Percentiles rank a stretch among this genome's conserved stretches.
Evolutionary conservation across 805 yeast genomes (phyloP).

Genomic region (Clavispora asparagi): DNA sequence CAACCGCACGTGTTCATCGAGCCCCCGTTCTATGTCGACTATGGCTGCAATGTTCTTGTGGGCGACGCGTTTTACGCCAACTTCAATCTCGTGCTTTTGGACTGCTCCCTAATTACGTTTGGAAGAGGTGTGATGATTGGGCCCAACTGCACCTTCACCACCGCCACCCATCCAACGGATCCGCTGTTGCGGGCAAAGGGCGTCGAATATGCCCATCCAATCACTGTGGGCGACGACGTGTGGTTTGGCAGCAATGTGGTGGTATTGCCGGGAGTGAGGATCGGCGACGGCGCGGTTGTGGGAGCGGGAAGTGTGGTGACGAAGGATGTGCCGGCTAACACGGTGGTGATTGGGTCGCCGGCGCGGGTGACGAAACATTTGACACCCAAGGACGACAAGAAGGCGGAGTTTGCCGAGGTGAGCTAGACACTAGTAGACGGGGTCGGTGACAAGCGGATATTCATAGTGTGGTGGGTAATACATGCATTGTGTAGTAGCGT

Average conservation of each 20-base stretch:
- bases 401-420: constrained; percentile 1
- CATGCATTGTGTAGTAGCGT: too few species aligned
- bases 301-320: constrained; percentile 69
- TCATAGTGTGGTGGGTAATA: too few species aligned
- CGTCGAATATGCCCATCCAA: constrained; percentile 52
- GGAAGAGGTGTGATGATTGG: constrained; percentile 60
- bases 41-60: constrained; percentile 54
- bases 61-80: constrained; percentile 61
- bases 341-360: constrained; percentile 63
- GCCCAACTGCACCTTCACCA: constrained; percentile 53
- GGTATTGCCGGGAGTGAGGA: constrained; percentile 60
- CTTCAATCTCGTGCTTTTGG: constrained; percentile 51
- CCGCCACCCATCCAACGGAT: constrained; percentile 64
- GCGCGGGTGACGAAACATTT: constrained; percentile 40
- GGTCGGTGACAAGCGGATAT: too few species aligned
- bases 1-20: constrained; percentile 43
- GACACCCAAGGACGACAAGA: constrained; percentile 15
- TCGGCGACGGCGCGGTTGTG: constrained; percentile 57
- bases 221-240: constrained; percentile 57
- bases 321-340: constrained; percentile 48
- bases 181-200: constrained; percentile 38
- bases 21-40: constrained; percentile 60
- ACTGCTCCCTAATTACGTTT: constrained; percentile 53
- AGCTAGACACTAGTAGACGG: too few species aligned
- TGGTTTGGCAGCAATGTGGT: constrained; percentile 60